Conservation (phyloP, 148 eudicot species). For the Linanthus parryae region DNA sequence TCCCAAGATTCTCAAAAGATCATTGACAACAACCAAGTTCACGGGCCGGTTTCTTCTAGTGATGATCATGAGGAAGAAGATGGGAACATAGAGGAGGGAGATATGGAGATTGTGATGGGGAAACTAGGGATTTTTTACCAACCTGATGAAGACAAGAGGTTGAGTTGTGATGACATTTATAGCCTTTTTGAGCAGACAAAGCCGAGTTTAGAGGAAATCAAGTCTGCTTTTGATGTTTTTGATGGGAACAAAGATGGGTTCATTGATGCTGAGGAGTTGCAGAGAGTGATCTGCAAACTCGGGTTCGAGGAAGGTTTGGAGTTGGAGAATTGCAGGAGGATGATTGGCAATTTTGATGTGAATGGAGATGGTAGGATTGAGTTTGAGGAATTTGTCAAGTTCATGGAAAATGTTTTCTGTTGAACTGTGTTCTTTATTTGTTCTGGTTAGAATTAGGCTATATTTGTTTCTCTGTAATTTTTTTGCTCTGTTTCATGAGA, state of each 20-base stretch:
- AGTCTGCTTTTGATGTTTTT: constrained; percentile 56
- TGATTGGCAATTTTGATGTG: constrained; percentile 44
- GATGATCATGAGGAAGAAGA: constrained; percentile 9
- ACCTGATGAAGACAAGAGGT: too few species aligned
- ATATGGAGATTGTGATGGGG: constrained; percentile 35
- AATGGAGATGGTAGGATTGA: constrained; percentile 50
- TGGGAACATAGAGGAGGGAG: constrained; percentile 17
- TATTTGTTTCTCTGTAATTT: too few species aligned
- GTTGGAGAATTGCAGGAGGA: constrained; percentile 31
- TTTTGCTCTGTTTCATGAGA: too few species aligned
- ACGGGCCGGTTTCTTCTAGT: constrained; percentile 8
- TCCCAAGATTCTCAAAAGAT: too few species aligned
- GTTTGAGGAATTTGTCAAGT: constrained; percentile 42
- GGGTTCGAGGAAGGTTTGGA: constrained; percentile 38
- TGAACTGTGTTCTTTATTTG: too few species aligned
- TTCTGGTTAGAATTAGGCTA: too few species aligned
- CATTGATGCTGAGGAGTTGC: constrained; percentile 56
- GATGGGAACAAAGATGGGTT: constrained; percentile 72
- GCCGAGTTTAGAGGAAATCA: constrained; percentile 49
- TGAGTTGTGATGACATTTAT: constrained; percentile 16
- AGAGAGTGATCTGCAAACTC: constrained; percentile 38
- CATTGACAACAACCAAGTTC: too few species aligned
- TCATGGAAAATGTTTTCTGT: constrained; percentile 27
- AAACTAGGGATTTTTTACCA: constrained; percentile 31
- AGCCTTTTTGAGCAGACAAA: constrained; percentile 51